Evolutionary conservation across 257 asterid species (phyloP).

Genomic region (Fraxinus americana): DNA sequence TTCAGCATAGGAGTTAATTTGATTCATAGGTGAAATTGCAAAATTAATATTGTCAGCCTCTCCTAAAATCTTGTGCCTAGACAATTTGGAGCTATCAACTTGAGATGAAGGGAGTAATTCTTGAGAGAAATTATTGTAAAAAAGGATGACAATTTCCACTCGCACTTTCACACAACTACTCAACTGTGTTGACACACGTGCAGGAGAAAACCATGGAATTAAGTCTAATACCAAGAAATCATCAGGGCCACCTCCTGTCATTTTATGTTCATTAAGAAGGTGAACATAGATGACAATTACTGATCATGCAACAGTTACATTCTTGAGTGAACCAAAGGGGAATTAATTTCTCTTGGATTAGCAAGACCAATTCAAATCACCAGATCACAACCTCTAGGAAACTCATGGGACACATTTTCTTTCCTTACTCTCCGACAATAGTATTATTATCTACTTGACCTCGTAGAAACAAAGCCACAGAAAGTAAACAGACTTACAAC

Average conservation of each 20-base stretch:
- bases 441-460: background rate
- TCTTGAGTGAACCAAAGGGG: background rate
- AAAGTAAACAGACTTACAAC: conserved; percentile 56
- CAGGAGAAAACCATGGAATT: too few species aligned
- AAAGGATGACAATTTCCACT: too few species aligned
- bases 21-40: background rate
- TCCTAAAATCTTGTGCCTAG: background rate
- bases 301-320: background rate
- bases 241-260: background rate
- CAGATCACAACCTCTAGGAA: background rate
- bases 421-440: background rate
- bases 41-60: background rate
- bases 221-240: background rate
- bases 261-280: background rate
- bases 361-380: background rate
- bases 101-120: background rate
- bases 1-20: background rate
- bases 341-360: background rate
- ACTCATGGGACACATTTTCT: background rate
- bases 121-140: too few species aligned
- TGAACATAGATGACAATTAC: background rate
- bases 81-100: background rate
- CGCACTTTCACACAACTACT: too few species aligned
- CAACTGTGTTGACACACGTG: too few species aligned
- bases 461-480: background rate